Evolutionary conservation across 2,329 filamentous ascomycete species (phyloP).

Genomic region (Bisporella sp.): DNA sequence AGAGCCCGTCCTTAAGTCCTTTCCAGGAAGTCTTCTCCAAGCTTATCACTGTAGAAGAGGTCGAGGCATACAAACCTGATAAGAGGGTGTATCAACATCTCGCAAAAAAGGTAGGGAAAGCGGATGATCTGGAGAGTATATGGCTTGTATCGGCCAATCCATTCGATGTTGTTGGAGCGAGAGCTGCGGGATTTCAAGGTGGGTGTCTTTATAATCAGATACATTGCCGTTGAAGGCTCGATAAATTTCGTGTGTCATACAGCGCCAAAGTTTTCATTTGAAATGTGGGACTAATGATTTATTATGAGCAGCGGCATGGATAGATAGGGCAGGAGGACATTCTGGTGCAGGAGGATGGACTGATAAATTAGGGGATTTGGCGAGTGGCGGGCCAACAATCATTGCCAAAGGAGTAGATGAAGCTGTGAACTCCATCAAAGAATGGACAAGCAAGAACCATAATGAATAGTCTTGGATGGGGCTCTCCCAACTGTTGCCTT

Average conservation of each 20-base stretch:
- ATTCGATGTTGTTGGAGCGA: slow-evolving; percentile 64
- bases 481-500: no score
- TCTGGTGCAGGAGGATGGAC: slow-evolving; percentile 46
- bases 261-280: no score
- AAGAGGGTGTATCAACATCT: slow-evolving; percentile 51
- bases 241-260: no score
- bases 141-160: slow-evolving; percentile 69
- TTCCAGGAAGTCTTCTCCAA: slow-evolving; percentile 40
- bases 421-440: slow-evolving; percentile 37
- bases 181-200: slow-evolving; percentile 44
- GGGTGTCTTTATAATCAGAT: no score
- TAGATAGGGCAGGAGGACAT: slow-evolving; percentile 49
- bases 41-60: slow-evolving; percentile 54
- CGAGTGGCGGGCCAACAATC: slow-evolving; percentile 41
- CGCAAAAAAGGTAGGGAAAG: slow-evolving; percentile 18
- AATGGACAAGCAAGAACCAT: slow-evolving; percentile 22
- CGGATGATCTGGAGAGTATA: slow-evolving; percentile 38
- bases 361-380: slow-evolving; percentile 48
- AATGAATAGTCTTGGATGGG: background rate
- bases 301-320: slow-evolving; percentile 43
- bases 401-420: slow-evolving; percentile 50
- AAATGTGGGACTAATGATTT: no score
- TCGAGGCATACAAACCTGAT: slow-evolving; percentile 58
- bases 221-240: no score
- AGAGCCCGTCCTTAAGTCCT: slow-evolving; percentile 47